Evolutionary conservation across 805 yeast genomes (phyloP), one percentile per base, ranked within the genome.

Genomic region (Metschnikowia koreensis): DNA sequence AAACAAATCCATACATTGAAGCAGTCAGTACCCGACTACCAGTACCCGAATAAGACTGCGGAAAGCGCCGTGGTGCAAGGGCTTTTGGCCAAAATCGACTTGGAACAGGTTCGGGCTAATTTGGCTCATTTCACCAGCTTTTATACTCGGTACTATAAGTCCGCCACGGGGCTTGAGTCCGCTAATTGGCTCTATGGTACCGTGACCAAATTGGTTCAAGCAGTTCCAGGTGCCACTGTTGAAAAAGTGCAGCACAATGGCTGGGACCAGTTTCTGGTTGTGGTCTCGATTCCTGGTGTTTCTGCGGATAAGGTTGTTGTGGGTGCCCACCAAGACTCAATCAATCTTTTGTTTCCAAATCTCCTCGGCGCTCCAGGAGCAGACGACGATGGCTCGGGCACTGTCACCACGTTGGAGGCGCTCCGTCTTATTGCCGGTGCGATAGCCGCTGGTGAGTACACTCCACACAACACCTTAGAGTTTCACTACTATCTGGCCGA

Each of bases 401-500:
- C 92, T 5, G 83, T 86, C 4, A 86, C 96, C 2, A 79, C 81
- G 33, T 67, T 91, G 49, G 96, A 91, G 66, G 83, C 91, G 1
- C 77, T 91, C 60, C 77, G 94, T 57, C 68, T 87, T 13, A 69
- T 89, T 28, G 67, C 80, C 7, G 73, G 70, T 36, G 66, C 67
- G 26, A 63, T 66, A 47, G 62, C 56, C 16, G 44, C 58, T 4
- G 69, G 69, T 2, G 71, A 74, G 0, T 77, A 77, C 58, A 60
- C 69, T 52, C 90, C 92, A 12, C 70, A 78, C 41, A 89, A 90
- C 68, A 82, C 96, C 0, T 69, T 93, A 16, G 96, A 93, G 66
- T 92, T 93, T 73, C 98, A 93, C 70, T 93, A 90, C 77, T 93
- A 90, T 72, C 82, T 96, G 28, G 98, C 96, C 1, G 98, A 93